These are phyloP conservation scores for Coccinonectria pachysandricola DNA, from an alignment of 2,329 filamentous ascomycete genomes.

Conservation along the genomic window DNA sequence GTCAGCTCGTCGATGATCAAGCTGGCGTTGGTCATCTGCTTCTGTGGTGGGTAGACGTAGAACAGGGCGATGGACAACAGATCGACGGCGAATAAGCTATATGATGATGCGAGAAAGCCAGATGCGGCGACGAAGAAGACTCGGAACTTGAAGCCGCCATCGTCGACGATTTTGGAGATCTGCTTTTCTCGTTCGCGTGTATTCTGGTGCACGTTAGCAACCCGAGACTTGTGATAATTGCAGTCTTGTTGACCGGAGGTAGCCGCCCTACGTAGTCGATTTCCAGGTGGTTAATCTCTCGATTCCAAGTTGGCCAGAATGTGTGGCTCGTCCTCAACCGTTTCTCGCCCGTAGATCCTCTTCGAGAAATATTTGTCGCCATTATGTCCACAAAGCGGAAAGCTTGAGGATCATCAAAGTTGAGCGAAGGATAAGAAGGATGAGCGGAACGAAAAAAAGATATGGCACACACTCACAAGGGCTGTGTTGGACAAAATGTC, in stretches of 20 bases:
- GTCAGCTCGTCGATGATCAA: constrained; percentile 7
- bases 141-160: constrained; percentile 7
- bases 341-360: too few species aligned
- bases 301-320: constrained; percentile 4
- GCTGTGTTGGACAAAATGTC: too few species aligned
- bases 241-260: too few species aligned
- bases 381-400: too few species aligned
- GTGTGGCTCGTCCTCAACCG: too few species aligned
- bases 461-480: too few species aligned
- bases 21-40: too few species aligned
- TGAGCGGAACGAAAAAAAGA: too few species aligned
- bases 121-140: constrained; percentile 9
- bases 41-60: constrained; percentile 6
- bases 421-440: too few species aligned
- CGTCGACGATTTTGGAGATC: constrained; percentile 8
- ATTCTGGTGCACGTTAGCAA: constrained; percentile 1
- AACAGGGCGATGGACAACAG: constrained; percentile 5
- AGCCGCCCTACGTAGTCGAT: constrained; percentile 7
- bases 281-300: constrained; percentile 6
- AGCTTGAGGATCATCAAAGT: too few species aligned
- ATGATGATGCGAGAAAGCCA: constrained; percentile 7
- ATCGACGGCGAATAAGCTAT: constrained; percentile 5
- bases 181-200: constrained; percentile 8
- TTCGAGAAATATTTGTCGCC: too few species aligned
- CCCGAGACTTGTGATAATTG: neutral